Evolutionary conservation across 2,329 filamentous ascomycete genomes (phyloP).

Genomic region (Monosporascus sp.): DNA sequence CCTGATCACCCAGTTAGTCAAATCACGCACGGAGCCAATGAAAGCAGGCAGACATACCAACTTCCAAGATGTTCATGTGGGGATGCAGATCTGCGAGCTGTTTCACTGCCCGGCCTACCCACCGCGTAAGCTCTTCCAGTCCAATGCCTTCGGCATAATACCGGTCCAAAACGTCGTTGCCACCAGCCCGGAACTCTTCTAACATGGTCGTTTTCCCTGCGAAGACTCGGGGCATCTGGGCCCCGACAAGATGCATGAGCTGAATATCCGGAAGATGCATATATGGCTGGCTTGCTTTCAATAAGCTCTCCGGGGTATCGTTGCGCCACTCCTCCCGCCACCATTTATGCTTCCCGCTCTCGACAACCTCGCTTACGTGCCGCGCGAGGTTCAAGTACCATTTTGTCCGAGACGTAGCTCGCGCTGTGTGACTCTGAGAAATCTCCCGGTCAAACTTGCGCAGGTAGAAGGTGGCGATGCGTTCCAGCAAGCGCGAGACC

Average conservation of each 20-base stretch:
- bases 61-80: slow-evolving; percentile 26
- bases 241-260: slow-evolving; percentile 13
- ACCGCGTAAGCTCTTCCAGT: slow-evolving; percentile 10
- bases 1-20: no score
- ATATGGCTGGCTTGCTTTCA: slow-evolving; percentile 1
- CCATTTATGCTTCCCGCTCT: slow-evolving; percentile 3
- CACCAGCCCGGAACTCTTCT: slow-evolving; percentile 8
- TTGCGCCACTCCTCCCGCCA: slow-evolving; percentile 5
- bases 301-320: slow-evolving; percentile 5
- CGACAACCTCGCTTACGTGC: slow-evolving; percentile 1
- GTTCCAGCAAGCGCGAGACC: no score
- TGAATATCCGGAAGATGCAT: slow-evolving; percentile 5
- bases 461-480: slow-evolving; percentile 10
- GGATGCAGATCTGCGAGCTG: slow-evolving; percentile 32
- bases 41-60: no score
- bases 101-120: slow-evolving; percentile 16
- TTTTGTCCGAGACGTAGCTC: not conserved
- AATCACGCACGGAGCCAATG: no score
- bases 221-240: slow-evolving; percentile 7
- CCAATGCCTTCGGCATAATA: slow-evolving; percentile 9
- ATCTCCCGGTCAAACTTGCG: slow-evolving; percentile 6
- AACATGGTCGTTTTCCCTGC: slow-evolving; percentile 10
- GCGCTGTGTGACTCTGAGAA: slow-evolving; percentile 1
- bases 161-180: slow-evolving; percentile 9
- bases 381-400: slow-evolving; percentile 9